These are phyloP conservation scores for Xerocomus spinulosus DNA, from an alignment of 768 basidiomycete genomes.

Conservation along the genomic window DNA sequence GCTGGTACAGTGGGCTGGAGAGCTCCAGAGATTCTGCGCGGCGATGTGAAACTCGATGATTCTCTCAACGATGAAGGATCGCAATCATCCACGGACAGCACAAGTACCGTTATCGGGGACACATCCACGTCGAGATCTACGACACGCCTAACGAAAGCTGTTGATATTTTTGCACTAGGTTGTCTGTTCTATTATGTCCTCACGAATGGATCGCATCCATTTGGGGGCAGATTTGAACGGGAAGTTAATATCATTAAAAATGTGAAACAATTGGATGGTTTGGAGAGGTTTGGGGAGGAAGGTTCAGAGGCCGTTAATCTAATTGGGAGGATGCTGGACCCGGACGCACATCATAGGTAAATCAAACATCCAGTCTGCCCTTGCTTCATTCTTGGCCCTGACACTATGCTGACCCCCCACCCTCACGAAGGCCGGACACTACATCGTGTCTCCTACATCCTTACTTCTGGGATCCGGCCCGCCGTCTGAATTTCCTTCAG, in stretches of 20 bases:
- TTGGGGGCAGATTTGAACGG: conserved; percentile 87
- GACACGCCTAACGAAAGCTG: conserved; percentile 84
- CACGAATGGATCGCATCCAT: conserved; percentile 89
- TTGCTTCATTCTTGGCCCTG: too few species aligned
- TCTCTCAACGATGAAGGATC: conserved; percentile 57
- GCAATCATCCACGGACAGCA: conserved; percentile 63
- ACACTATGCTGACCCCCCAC: conserved; percentile 5
- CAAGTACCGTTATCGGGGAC: conserved; percentile 40
- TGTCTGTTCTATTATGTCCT: conserved; percentile 94
- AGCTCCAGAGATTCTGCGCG: conserved; percentile 91
- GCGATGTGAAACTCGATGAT: conserved; percentile 91
- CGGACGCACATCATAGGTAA: conserved; percentile 71
- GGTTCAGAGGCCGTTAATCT: conserved; percentile 86
- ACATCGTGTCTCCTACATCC: conserved; percentile 86
- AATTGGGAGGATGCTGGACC: conserved; percentile 72
- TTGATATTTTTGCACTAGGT: conserved; percentile 95
- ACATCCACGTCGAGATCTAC: conserved; percentile 27
- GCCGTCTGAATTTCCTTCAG: conserved; percentile 89
- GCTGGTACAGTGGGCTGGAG: conserved; percentile 97
- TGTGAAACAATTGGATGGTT: conserved; percentile 58
- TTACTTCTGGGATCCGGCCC: conserved; percentile 91
- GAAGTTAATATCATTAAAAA: conserved; percentile 93
- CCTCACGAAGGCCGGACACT: conserved; percentile 69
- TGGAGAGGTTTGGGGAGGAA: conserved; percentile 87
- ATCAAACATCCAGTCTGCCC: conserved; percentile 22